These are phyloP conservation scores for Casaregolazyma lundiana DNA, from an alignment of 1,139 yeast genomes.

Conservation along the genomic window DNA sequence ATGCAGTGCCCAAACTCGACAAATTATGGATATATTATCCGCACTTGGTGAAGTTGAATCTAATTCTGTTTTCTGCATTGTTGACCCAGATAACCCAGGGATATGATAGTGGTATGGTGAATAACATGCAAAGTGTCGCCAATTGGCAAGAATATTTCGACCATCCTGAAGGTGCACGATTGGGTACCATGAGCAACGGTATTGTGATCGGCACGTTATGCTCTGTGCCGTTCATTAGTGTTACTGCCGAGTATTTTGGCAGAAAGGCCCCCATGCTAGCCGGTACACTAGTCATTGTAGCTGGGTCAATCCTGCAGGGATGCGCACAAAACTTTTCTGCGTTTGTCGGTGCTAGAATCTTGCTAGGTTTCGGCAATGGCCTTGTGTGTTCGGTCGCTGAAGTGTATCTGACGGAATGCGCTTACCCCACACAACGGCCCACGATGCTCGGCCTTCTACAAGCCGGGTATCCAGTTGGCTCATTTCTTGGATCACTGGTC, in stretches of 20 bases:
- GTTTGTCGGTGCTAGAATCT: constrained; percentile 45
- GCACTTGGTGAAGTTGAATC: constrained; percentile 37
- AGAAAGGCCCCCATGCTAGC: constrained; percentile 41
- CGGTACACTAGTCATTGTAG: constrained; percentile 40
- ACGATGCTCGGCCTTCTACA: constrained; percentile 44
- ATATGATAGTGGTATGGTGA: constrained; percentile 49
- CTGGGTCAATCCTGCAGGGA: constrained; percentile 46
- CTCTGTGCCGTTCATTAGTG: constrained; percentile 29
- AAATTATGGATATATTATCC: constrained; percentile 34
- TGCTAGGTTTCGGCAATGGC: constrained; percentile 48
- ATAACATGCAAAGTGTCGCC: constrained; percentile 45
- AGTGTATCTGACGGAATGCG: constrained; percentile 36
- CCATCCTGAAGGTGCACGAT: constrained; percentile 40
- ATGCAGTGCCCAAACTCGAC: constrained; percentile 32
- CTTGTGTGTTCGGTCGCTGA: constrained; percentile 43
- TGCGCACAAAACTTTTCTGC: constrained; percentile 39
- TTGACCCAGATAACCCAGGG: constrained; percentile 37
- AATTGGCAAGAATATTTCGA: constrained; percentile 38
- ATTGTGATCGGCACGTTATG: constrained; percentile 46
- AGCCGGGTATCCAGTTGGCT: constrained; percentile 51
- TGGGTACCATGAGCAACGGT: constrained; percentile 48
- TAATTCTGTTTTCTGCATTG: constrained; percentile 30
- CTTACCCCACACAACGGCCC: constrained; percentile 42
- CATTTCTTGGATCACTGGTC: constrained; percentile 51
- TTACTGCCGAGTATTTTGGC: constrained; percentile 44